Conservation (phyloP, 345 rosid genomes). For the Bretschneidera sinensis region DNA sequence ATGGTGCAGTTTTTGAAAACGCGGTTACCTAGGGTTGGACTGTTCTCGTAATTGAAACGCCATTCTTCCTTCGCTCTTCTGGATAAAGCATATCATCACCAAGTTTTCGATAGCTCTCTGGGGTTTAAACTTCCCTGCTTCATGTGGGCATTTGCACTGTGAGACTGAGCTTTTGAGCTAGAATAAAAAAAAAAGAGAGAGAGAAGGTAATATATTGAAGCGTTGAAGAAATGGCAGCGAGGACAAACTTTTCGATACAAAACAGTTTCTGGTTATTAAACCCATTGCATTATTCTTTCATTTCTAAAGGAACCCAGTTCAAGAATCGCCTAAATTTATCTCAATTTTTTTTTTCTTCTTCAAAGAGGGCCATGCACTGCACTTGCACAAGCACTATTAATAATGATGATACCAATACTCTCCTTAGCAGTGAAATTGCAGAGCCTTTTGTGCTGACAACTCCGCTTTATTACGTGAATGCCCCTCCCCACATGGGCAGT, state of each 20-base stretch:
- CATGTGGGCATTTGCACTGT: too few relatives aligned
- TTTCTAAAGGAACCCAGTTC: constrained; percentile 32
- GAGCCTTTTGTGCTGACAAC: constrained; percentile 78
- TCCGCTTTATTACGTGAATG: constrained; percentile 96
- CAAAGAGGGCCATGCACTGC: constrained; percentile 43
- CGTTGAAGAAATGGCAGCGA: constrained; percentile 52
- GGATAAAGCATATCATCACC: too few relatives aligned
- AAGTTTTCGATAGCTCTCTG: too few relatives aligned
- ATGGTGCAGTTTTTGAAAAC: too few relatives aligned
- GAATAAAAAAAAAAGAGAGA: neutral
- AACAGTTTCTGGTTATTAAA: constrained; percentile 47
- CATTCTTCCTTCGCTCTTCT: too few relatives aligned
- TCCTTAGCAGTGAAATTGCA: constrained; percentile 19
- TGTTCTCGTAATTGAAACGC: too few relatives aligned
- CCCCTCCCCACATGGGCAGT: constrained; percentile 99
- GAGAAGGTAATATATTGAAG: neutral
- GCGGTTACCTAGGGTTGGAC: too few relatives aligned
- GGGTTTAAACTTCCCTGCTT: too few relatives aligned
- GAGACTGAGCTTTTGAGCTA: too few relatives aligned
- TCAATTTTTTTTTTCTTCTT: constrained; percentile 30
- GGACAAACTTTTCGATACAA: constrained; percentile 54
- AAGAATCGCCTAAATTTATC: constrained; percentile 36
- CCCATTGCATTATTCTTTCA: constrained; percentile 34
- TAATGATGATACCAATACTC: constrained; percentile 5
- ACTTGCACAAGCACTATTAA: constrained; percentile 29